Base-by-base conservation (phyloP, 1,139 yeast genomes). In the Wickerhamiella pararugosa region DNA sequence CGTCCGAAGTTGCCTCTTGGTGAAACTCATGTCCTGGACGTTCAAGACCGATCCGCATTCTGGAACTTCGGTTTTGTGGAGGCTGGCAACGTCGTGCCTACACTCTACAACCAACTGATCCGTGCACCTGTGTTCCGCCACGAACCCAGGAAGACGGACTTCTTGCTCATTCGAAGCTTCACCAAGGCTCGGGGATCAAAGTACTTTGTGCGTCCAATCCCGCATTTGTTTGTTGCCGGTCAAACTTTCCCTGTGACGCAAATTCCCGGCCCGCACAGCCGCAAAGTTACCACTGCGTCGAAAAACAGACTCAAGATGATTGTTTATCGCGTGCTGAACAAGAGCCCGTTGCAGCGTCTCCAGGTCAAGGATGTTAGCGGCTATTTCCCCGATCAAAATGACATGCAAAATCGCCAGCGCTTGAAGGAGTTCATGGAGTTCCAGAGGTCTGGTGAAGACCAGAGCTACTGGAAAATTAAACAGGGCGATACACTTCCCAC, bases 41-140 rank as follows among this genome's bases (percentile, higher is more conserved):
- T 83, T 1, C 95, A 86, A 56, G 99, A 92, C 60, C 71, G 94
- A 52, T 82, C 94, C 8, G 97, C 99, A 8, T 92, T 90, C 57
- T 92, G 98, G 98, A 90, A 87, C 58, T 92, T 86, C 65, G 99
- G 99, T 2, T 82, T 81, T 61, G 97, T 92, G 9, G 95, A 86
- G 41, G 83, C 87, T 2, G 99, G 98, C 3, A 84, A 80, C 52
- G 75, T 84, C 46, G 96, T 87, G 2, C 97, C 97, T 1, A 82
- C 98, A 0, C 63, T 90, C 43, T 92, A 92, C 62, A 92, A 90
- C 58, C 81, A 86, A 52, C 78, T 92, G 80, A 63, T 80, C 5
- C 68, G 98, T 48, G 97, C 99, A 0, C 98, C 99, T 0, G 73
- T 90, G 3, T 90, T 84, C 64, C 77, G 78, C 54, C 98, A 92